Evolutionary conservation across 345 rosid genomes (phyloP), one percentile per base, ranked within the genome.

Genomic region (Salix caprea): DNA sequence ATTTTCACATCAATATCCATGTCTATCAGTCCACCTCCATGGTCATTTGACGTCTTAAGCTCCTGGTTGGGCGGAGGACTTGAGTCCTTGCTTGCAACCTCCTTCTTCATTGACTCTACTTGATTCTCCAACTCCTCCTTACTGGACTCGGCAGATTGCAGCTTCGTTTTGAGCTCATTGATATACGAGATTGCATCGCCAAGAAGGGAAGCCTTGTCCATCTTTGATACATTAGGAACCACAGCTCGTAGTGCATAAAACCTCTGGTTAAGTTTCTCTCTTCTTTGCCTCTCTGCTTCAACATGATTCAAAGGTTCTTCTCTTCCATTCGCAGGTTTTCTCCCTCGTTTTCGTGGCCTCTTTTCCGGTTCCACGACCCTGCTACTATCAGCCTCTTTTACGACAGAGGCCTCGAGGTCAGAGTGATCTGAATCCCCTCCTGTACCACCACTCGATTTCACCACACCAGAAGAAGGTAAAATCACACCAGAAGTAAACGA

Each of bases 261-360:
- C 79, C 85, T 84, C 81, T 93, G 98, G 78, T 95, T 95, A 48
- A 95, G 90, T 88, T 93, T 95, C 92, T 95, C 98, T 73, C 98
- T 88, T 85, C 99, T 91, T 79, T 95, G 99, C 67, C 99, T 89
- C 90, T 95, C 99, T 40, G 99, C 99, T 76, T 95, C 99, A 0
- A 95, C 99, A 48, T 95, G 99, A 81, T 95, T 95, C 85, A 95
- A 72, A 0, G 98, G 99, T 84, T 95, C 99, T 79, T 95, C 98
- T 82, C 99, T 82, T 21, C 99, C 99, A 56, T 93, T 95, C 0
- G 99, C 99, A 0, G 99, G 99, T 75, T 96, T 96, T 54, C 99
- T 84, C 18, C 99, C 99, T 7, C 97, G 90, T 72, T 95, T 95
- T 14, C 94, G 68, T 0, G 96, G 97, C 86, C 78, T 90, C 85